These are phyloP conservation scores for Trichoderma parareesei DNA, from an alignment of 495 filamentous ascomycete species.

Conservation along the genomic window DNA sequence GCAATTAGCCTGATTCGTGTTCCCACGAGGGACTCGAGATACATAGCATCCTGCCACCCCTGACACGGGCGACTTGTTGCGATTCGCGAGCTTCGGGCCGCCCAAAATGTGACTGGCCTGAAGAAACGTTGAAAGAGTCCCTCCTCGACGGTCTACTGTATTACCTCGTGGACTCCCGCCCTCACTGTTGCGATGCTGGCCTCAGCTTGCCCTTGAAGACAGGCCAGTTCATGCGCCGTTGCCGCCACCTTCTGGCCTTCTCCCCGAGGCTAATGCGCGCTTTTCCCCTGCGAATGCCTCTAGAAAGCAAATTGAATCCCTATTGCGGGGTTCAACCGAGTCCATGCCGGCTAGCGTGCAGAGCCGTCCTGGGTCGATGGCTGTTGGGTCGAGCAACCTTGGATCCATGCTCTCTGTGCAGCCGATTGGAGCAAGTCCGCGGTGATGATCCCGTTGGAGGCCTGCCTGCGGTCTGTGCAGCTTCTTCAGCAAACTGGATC, in stretches of 20 bases:
- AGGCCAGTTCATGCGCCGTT: not conserved
- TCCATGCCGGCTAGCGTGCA: not conserved
- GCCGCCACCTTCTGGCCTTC: not conserved
- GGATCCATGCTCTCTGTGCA: no score
- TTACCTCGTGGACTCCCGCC: no score
- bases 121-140: not conserved
- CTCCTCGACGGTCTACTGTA: not conserved
- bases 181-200: no score
- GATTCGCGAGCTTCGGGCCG: slow-evolving; percentile 7
- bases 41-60: no score
- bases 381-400: no score
- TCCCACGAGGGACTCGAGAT: no score
- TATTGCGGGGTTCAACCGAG: not conserved
- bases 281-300: not conserved
- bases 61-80: not conserved
- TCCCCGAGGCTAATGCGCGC: not conserved
- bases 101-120: not conserved
- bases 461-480: no score
- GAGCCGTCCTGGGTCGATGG: not conserved
- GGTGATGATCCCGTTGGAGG: no score
- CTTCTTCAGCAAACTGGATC: no score
- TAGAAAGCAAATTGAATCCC: not conserved
- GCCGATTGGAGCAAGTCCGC: no score
- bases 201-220: no score
- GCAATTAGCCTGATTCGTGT: no score